A percentile compares a stretch with the other conserved stretches of the same genome.
Evolutionary conservation across 148 eudicot species (phyloP).

Genomic region (Rhododendron williamsianum): DNA sequence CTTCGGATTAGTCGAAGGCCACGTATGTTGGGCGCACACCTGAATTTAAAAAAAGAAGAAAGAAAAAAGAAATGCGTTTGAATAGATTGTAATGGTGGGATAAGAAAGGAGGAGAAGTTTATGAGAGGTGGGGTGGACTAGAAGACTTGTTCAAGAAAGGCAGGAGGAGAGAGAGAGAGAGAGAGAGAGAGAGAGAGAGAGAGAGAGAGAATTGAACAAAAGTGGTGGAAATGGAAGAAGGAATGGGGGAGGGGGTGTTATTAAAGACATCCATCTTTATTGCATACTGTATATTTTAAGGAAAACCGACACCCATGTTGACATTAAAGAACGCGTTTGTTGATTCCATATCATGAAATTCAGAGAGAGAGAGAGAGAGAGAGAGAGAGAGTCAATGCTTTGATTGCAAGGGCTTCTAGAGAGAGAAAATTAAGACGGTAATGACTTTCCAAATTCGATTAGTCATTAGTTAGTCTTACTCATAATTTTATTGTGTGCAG

Average conservation of each 20-base stretch:
- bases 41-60: neutral
- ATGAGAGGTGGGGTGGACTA: slow-evolving; percentile 18
- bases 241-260: neutral
- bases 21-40: too few relatives aligned
- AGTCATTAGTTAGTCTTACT: neutral
- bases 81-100: neutral
- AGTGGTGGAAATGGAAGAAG: neutral
- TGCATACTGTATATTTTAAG: neutral
- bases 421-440: neutral
- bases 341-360: neutral
- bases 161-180: slow-evolving; percentile 19
- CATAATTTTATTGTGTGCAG: neutral
- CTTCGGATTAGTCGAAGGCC: too few relatives aligned
- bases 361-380: neutral
- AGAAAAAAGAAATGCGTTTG: neutral
- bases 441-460: neutral
- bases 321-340: slow-evolving; percentile 9
- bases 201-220: neutral
- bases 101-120: neutral
- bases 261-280: slow-evolving; percentile 5
- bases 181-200: neutral
- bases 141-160: slow-evolving; percentile 37
- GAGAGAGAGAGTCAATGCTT: neutral
- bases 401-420: slow-evolving; percentile 1
- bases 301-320: slow-evolving; percentile 4